A percentile compares a stretch with the other conserved stretches of the same genome.
Evolutionary conservation across 345 rosid species (phyloP).

Genomic region (Mercurialis annua): DNA sequence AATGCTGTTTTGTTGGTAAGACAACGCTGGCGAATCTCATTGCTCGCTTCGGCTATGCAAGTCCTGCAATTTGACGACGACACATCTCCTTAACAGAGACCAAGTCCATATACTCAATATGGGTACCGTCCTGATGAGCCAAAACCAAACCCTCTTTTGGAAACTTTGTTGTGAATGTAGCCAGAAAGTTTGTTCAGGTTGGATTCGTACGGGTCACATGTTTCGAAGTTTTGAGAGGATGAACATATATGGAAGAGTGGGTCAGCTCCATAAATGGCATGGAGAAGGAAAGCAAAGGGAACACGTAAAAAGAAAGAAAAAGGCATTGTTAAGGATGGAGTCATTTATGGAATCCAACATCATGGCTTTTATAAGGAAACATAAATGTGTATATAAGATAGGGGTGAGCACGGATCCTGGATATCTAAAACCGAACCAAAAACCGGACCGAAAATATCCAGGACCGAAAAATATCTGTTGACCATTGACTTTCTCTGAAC

Average conservation of each 20-base stretch:
- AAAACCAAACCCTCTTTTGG: constrained; percentile 30
- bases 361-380: too few relatives aligned
- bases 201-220: constrained; percentile 27
- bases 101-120: constrained; percentile 29
- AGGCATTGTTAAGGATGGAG: constrained; percentile 17
- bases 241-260: constrained; percentile 45
- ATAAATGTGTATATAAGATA: too few relatives aligned
- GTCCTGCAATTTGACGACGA: constrained; percentile 31
- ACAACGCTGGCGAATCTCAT: constrained; percentile 31
- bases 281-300: constrained; percentile 31
- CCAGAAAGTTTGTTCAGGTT: constrained; percentile 32
- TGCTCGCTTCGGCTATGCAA: constrained; percentile 31
- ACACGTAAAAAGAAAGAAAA: constrained; percentile 5
- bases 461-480: too few relatives aligned
- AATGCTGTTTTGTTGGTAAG: constrained; percentile 36
- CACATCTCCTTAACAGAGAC: constrained; percentile 41
- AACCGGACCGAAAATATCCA: too few relatives aligned
- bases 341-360: not conserved
- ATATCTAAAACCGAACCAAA: too few relatives aligned
- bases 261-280: constrained; percentile 21
- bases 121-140: constrained; percentile 23
- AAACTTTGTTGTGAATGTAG: constrained; percentile 21
- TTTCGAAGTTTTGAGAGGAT: constrained; percentile 31
- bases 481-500: too few relatives aligned
- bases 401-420: too few relatives aligned